Base-by-base conservation (phyloP, 306 rosid genomes). In the Adenanthera pavonina region DNA sequence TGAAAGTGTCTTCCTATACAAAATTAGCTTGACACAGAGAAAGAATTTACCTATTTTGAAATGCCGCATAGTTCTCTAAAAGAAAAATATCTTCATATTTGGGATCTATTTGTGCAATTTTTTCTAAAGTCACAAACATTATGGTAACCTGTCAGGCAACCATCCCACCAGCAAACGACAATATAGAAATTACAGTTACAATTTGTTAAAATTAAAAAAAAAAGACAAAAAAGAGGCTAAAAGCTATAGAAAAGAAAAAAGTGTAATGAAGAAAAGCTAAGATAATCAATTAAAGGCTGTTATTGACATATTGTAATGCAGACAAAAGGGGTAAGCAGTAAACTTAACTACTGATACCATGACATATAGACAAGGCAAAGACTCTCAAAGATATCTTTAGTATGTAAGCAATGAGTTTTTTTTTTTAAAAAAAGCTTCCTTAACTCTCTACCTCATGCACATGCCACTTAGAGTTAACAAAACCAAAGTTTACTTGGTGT, bases 121-220 rank as follows among this genome's bases (percentile, higher is more conserved):
- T 93, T 86, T 95, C 98, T 87, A 95, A 84, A 43, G 99, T 95
- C 69, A 87, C 97, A 89, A 95, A 95, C 99, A 95, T 95, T 84
- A 93, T 93, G 90, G 90, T 91, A 64, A 95, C 96, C 99, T 95
- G 89, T 83, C 79, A 85, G 82, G 78, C 73, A 84, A 79, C 74
- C 71, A 72, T 52, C 53, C 87, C 81, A 72, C 70, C 52, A 47
- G 71, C 44, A 74, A 69, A 69, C 19, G 81, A 76, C 69, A 79
- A 69, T 40, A 79, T 47, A 53, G n/a, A 35, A 9, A 73, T 51
- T 33, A 48, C 40, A 59, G 76, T 77, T 68, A 83, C 61, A 72
- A 56, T 46, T 67, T 53, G 61, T 57, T 35, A 61, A 65, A 78
- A 76, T n/a, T 47, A 67, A 16, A 61, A 41, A 16, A 13, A 51